These are phyloP conservation scores for Leucosporidium yakuticum DNA, from an alignment of 768 basidiomycete genomes.

Conservation along the genomic window DNA sequence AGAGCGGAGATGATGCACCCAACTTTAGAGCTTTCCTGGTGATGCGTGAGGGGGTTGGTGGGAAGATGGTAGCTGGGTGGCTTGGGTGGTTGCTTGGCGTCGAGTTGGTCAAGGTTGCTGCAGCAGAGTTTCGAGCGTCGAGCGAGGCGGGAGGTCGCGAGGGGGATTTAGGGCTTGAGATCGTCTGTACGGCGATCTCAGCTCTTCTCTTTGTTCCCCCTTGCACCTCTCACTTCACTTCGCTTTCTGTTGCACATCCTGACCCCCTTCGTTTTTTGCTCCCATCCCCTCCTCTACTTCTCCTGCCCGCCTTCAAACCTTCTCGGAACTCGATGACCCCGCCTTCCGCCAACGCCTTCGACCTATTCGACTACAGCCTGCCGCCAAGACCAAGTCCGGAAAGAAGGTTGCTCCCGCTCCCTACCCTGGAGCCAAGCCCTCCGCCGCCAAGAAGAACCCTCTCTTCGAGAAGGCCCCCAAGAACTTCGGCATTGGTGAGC, in stretches of 20 bases:
- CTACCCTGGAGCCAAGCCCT: constrained; percentile 46
- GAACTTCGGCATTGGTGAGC: constrained; percentile 58
- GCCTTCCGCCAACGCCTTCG: background rate
- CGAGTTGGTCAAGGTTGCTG: too few relatives aligned
- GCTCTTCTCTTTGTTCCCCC: background rate
- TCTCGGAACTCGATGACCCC: constrained; percentile 5
- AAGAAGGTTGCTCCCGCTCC: constrained; percentile 78
- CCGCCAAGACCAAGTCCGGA: constrained; percentile 45
- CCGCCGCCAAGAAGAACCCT: constrained; percentile 75
- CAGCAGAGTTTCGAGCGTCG: too few relatives aligned
- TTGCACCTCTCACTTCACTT: background rate
- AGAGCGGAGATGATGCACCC: too few relatives aligned
- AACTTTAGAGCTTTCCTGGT: too few relatives aligned
- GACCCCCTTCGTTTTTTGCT: background rate
- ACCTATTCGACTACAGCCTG: background rate
- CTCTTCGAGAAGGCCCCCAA: constrained; percentile 81
- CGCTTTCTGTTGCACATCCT: background rate
- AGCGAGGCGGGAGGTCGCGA: too few relatives aligned
- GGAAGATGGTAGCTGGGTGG: too few relatives aligned
- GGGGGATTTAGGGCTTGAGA: too few relatives aligned
- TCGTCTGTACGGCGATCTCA: too few relatives aligned
- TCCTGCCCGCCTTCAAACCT: background rate
- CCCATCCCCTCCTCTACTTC: background rate
- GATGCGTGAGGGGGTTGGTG: too few relatives aligned
- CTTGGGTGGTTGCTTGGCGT: too few relatives aligned